phyloP scores from a whole-genome alignment of 768 basidiomycete species.

The Ephemerocybe angulata region DNA sequence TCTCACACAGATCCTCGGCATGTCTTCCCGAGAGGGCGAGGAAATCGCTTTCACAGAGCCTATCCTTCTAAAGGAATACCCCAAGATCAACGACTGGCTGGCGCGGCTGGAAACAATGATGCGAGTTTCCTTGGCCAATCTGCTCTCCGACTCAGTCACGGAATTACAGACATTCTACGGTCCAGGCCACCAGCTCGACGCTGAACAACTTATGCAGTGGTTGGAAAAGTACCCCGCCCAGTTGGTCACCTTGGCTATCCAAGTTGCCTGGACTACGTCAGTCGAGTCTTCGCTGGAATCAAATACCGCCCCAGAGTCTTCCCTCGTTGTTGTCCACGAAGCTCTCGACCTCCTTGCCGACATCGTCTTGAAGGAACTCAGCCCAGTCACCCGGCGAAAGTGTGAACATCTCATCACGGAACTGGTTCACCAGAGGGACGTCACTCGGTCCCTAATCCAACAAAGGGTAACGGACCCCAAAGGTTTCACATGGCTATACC shows the following conservation, averaged over 20 bases:
- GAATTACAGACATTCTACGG: slow-evolving; percentile 84
- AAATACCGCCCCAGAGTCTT: slow-evolving; percentile 50
- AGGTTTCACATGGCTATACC: slow-evolving; percentile 90
- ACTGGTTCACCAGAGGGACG: slow-evolving; percentile 96
- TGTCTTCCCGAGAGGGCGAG: slow-evolving; percentile 95
- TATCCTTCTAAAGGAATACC: slow-evolving; percentile 86
- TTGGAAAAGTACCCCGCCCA: slow-evolving; percentile 94
- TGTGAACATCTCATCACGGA: slow-evolving; percentile 99
- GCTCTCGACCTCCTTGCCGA: slow-evolving; percentile 95
- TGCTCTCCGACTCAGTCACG: slow-evolving; percentile 74
- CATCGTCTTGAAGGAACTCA: slow-evolving; percentile 87
- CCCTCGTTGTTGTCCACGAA: slow-evolving; percentile 73
- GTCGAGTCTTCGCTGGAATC: slow-evolving; percentile 70
- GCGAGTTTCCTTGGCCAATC: slow-evolving; percentile 80
- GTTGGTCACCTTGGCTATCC: slow-evolving; percentile 90
- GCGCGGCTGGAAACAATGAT: slow-evolving; percentile 90
- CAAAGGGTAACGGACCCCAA: slow-evolving; percentile 60
- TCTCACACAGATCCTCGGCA: slow-evolving; percentile 82
- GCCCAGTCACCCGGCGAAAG: slow-evolving; percentile 89
- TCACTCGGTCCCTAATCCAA: slow-evolving; percentile 74
- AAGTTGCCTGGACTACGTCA: slow-evolving; percentile 89
- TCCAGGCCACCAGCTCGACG: slow-evolving; percentile 51
- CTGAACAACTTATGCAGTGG: slow-evolving; percentile 79
- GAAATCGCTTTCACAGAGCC: slow-evolving; percentile 81
- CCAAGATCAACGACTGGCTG: slow-evolving; percentile 99